Conservation (phyloP, 495 filamentous ascomycete genomes). For the Stereocaulon alpinum region DNA sequence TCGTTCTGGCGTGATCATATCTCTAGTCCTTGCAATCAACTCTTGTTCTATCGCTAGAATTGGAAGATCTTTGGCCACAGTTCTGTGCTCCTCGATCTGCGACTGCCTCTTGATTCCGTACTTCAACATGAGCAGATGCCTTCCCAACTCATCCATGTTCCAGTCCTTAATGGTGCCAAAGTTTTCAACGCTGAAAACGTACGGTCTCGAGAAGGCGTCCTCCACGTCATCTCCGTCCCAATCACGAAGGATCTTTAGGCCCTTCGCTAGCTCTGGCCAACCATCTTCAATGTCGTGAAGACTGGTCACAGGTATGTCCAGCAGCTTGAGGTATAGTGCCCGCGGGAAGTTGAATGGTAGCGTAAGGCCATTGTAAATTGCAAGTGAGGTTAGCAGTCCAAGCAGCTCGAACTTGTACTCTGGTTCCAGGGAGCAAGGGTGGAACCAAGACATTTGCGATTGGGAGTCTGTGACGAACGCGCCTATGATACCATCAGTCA, state of each 20-base stretch:
- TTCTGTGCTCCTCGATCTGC: neutral
- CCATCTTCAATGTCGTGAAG: slow-evolving; percentile 72
- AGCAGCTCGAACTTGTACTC: slow-evolving; percentile 85
- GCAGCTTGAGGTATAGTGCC: slow-evolving; percentile 71
- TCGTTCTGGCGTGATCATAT: too few relatives aligned
- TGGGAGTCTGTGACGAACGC: slow-evolving; percentile 63
- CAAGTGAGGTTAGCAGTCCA: slow-evolving; percentile 75
- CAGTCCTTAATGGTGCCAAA: slow-evolving; percentile 48
- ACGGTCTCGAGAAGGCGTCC: slow-evolving; percentile 69
- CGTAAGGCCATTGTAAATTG: slow-evolving; percentile 89
- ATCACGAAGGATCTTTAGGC: slow-evolving; percentile 55
- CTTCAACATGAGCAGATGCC: too few relatives aligned
- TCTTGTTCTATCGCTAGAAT: too few relatives aligned
- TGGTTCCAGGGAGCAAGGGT: slow-evolving; percentile 66
- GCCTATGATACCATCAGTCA: slow-evolving; percentile 20
- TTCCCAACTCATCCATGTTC: slow-evolving; percentile 39
- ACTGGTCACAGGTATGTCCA: slow-evolving; percentile 52
- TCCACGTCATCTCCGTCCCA: slow-evolving; percentile 75
- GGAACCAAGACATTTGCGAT: slow-evolving; percentile 78
- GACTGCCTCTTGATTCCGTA: neutral
- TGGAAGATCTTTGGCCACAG: too few relatives aligned
- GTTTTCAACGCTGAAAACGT: slow-evolving; percentile 70
- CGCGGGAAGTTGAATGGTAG: slow-evolving; percentile 80
- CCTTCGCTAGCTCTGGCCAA: slow-evolving; percentile 70
- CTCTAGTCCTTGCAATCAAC: too few relatives aligned